These are phyloP conservation scores for Trichoderma atroviride DNA, from an alignment of 2,329 filamentous ascomycete species.

Conservation along the genomic window DNA sequence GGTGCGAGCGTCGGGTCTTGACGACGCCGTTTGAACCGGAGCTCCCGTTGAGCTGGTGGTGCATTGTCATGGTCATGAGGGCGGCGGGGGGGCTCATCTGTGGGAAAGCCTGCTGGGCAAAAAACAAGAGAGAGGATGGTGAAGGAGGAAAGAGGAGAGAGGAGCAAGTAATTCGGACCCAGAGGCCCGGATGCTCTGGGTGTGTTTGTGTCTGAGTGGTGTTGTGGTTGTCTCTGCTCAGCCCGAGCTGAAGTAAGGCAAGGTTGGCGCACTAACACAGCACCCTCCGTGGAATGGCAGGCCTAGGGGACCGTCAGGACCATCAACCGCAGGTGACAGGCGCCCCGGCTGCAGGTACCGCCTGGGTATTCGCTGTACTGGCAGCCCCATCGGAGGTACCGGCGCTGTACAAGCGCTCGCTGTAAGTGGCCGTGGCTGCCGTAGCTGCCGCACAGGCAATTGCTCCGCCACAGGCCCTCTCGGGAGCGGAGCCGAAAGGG, in stretches of 20 bases:
- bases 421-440: conserved; percentile 23
- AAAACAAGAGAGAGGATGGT: not conserved
- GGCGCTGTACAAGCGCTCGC: not conserved
- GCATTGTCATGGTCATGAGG: conserved; percentile 19
- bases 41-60: conserved; percentile 21
- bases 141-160: not conserved
- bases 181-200: conserved; percentile 13
- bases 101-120: not conserved
- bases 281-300: not conserved
- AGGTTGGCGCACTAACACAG: not conserved
- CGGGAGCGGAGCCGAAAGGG: conserved; percentile 22
- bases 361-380: not conserved
- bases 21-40: conserved; percentile 28
- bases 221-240: conserved; percentile 7
- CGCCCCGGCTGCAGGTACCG: conserved; percentile 1
- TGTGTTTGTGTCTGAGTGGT: not conserved
- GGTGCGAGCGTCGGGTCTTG: conserved; percentile 43
- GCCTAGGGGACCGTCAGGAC: not conserved
- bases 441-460: conserved; percentile 24
- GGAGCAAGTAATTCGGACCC: not conserved
- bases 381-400: not conserved
- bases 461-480: conserved; percentile 20
- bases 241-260: conserved; percentile 16
- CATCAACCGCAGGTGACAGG: conserved; percentile 7
- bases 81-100: not conserved